phyloP scores from a whole-genome alignment of 2,329 filamentous ascomycete genomes.

The Ascochyta pisi region DNA sequence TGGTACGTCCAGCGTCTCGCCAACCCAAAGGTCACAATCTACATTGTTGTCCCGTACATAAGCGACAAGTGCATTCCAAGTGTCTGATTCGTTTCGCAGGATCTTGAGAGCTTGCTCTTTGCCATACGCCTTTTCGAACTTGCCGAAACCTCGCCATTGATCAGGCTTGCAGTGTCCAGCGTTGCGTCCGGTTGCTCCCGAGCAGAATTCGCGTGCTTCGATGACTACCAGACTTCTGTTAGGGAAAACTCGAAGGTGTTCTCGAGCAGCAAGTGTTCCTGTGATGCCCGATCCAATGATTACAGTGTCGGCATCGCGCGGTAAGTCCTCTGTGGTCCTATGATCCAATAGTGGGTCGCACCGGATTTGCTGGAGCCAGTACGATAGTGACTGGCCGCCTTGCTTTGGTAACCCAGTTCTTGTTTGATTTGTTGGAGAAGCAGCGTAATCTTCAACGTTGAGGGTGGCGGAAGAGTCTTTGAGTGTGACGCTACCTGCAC shows the following conservation, averaged over 20 bases:
- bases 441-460: constrained; percentile 30
- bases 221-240: constrained; percentile 27
- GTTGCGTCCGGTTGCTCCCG: constrained; percentile 39
- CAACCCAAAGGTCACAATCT: constrained; percentile 39
- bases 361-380: constrained; percentile 40
- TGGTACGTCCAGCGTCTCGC: constrained; percentile 37
- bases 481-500: constrained; percentile 15
- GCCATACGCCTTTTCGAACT: constrained; percentile 36
- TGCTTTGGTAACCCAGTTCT: constrained; percentile 34
- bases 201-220: constrained; percentile 41
- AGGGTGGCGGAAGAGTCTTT: constrained; percentile 19
- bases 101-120: constrained; percentile 37
- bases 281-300: constrained; percentile 46
- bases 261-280: constrained; percentile 29
- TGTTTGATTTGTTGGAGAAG: constrained; percentile 7
- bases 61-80: constrained; percentile 29
- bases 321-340: constrained; percentile 40
- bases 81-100: constrained; percentile 34
- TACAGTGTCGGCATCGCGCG: constrained; percentile 40
- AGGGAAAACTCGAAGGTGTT: constrained; percentile 31
- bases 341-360: constrained; percentile 35
- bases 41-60: constrained; percentile 33
- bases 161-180: constrained; percentile 39
- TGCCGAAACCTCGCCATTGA: constrained; percentile 35
- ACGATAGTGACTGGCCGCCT: constrained; percentile 35